Conservation (phyloP, 805 yeast genomes). For the Suhomyces prunicola region DNA sequence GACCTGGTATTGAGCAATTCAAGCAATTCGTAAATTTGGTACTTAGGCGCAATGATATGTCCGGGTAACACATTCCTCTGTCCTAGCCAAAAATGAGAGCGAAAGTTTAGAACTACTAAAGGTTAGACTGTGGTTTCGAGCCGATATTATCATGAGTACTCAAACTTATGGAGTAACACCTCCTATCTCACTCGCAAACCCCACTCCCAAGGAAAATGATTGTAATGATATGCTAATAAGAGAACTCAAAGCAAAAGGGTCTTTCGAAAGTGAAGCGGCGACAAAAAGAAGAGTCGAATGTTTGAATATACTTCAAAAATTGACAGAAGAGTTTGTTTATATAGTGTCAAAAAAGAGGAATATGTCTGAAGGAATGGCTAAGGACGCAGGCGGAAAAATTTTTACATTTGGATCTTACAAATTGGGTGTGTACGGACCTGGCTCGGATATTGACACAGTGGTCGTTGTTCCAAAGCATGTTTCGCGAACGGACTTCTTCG, state of each 20-base stretch:
- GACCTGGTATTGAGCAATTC: too few relatives aligned
- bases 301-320: slow-evolving; percentile 58
- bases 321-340: slow-evolving; percentile 80
- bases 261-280: slow-evolving; percentile 85
- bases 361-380: slow-evolving; percentile 97
- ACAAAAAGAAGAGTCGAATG: slow-evolving; percentile 79
- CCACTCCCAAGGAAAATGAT: slow-evolving; percentile 74
- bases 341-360: slow-evolving; percentile 76
- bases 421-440: slow-evolving; percentile 96
- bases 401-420: slow-evolving; percentile 94
- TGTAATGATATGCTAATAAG: slow-evolving; percentile 73
- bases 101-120: too few relatives aligned
- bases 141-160: slow-evolving; percentile 14
- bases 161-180: slow-evolving; percentile 63
- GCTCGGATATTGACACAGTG: slow-evolving; percentile 94
- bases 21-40: too few relatives aligned
- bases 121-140: too few relatives aligned
- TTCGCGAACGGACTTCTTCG: slow-evolving; percentile 83
- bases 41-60: too few relatives aligned
- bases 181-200: slow-evolving; percentile 83
- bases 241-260: slow-evolving; percentile 78
- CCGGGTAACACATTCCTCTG: too few relatives aligned
- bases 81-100: too few relatives aligned
- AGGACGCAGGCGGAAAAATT: slow-evolving; percentile 96
- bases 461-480: slow-evolving; percentile 98